Conservation (phyloP, 2,329 filamentous ascomycete genomes). For the Xylaria sp. region DNA sequence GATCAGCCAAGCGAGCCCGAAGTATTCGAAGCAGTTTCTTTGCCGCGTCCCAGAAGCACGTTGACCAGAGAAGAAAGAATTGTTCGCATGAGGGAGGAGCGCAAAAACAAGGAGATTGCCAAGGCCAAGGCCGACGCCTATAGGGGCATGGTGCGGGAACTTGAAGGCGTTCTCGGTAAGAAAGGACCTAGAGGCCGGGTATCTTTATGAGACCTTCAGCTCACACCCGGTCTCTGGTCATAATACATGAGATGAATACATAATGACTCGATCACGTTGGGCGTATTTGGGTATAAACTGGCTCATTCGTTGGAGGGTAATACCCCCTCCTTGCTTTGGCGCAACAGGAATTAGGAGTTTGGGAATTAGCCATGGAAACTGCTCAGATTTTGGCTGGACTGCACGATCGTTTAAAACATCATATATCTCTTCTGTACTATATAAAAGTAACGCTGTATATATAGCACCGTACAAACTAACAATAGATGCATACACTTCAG, state of each 20-base stretch:
- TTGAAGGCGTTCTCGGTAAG: conserved; percentile 84
- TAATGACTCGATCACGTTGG: conserved; percentile 34
- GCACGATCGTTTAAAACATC: conserved; percentile 46
- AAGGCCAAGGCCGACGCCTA: conserved; percentile 83
- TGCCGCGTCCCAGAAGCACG: conserved; percentile 75
- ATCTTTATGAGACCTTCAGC: conserved; percentile 41
- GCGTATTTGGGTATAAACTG: conserved; percentile 34
- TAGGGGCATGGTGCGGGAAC: conserved; percentile 89
- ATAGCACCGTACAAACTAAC: conserved; percentile 28
- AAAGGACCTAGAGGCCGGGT: conserved; percentile 54
- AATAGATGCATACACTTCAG: conserved; percentile 11
- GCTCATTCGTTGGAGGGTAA: conserved; percentile 23
- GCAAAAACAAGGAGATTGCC: conserved; percentile 76
- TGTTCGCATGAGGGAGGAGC: conserved; percentile 86
- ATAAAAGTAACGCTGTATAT: conserved; percentile 39
- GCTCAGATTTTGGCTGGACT: conserved; percentile 29
- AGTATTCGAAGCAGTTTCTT: conserved; percentile 90
- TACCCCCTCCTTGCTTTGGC: conserved; percentile 15
- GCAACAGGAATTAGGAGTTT: conserved; percentile 25
- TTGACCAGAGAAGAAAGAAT: conserved; percentile 90
- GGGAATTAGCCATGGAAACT: conserved; percentile 17
- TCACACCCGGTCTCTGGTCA: conserved; percentile 13
- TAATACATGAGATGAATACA: conserved; percentile 33
- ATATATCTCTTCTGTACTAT: conserved; percentile 43
- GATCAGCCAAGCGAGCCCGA: conserved; percentile 77